These are phyloP conservation scores for Coccomyxa sp. DNA, from an alignment of 139 green algal species.

Conservation along the genomic window DNA sequence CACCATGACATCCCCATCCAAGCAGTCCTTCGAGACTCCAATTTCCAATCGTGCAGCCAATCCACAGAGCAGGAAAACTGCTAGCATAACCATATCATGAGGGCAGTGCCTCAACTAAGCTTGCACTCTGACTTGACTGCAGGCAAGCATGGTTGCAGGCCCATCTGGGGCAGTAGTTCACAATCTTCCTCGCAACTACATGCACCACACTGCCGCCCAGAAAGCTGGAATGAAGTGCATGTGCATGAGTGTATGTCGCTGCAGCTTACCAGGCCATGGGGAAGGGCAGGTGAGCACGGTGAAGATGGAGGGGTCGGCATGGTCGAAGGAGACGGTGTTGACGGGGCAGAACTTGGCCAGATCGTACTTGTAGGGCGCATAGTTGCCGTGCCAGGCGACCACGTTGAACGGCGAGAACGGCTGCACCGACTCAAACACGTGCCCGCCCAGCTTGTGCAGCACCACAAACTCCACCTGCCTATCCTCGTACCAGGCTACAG, in stretches of 20 bases:
- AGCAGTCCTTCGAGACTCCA: not conserved
- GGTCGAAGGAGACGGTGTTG: slow-evolving; percentile 69
- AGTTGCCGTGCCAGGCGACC: slow-evolving; percentile 86
- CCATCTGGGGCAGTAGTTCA: not conserved
- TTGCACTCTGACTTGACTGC: not conserved
- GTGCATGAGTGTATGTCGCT: not conserved
- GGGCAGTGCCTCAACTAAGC: too few species aligned
- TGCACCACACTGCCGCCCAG: not conserved
- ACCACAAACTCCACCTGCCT: slow-evolving; percentile 37
- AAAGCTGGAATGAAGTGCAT: not conserved
- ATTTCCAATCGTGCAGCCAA: too few species aligned
- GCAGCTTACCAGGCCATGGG: slow-evolving; percentile 33
- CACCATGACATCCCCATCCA: not conserved
- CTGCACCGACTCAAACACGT: slow-evolving; percentile 29
- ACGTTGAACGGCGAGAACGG: slow-evolving; percentile 93
- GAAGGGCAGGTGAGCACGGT: slow-evolving; percentile 85
- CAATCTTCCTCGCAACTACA: not conserved
- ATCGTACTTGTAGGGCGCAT: slow-evolving; percentile 76
- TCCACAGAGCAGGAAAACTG: too few species aligned
- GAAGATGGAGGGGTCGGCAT: slow-evolving; percentile 94
- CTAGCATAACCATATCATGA: too few species aligned
- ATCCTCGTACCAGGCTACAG: slow-evolving; percentile 83
- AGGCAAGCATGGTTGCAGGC: not conserved
- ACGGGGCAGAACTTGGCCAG: slow-evolving; percentile 70
- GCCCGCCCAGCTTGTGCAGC: slow-evolving; percentile 1